Base-by-base conservation (phyloP, 129 eudicot genomes). In the Oenanthe sinensis region DNA sequence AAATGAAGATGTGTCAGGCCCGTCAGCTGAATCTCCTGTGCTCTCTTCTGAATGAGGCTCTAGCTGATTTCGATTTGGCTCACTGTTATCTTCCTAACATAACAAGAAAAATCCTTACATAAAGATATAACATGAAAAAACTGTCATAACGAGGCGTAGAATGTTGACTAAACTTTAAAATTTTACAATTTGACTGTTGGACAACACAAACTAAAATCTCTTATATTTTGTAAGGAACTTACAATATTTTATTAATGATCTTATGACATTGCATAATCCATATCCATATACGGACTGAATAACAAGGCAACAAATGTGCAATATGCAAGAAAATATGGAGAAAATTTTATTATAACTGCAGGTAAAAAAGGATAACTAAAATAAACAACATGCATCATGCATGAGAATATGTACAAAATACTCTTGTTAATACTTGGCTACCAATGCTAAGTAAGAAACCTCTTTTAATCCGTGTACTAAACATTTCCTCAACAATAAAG, bases 1-100 rank as follows among this genome's bases (percentile, higher is more conserved):
- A 82, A 96, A 96, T 12, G 99, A 96, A 77, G 99, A 96, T 26
- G 99, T 96, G 82, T 96, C 99, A 13, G 99, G 99, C 39, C 97
- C 99, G 19, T 92, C 91, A 58, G 60, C 87, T 73, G 88, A 85
- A 74, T 84, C 89, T 11, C 82, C 89, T 40, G 87, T 79, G 10
- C 83, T 87, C 40, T 91, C 97, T 77, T 90, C 93, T 33, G 82
- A 48, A 78, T 43, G 84, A 67, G 87, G 85, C 79, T 86, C 88
- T 71, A 67, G 79, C 60, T 89, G 89, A 55, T 86, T 87, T 77
- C 85, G 78, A 52, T 88, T 85, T 70, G 85, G 82, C 79, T 83
- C 84, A 69, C 70, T 79, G 69, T 33, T 83, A 79, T 85, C 85
- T 77, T 86, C 91, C 99, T 91, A 77, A 24, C 42, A 78, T 60